Percentiles rank a stretch among this genome's conserved stretches.
Conservation (phyloP, 78 protist genomes). For the Dictyostelium brefeldianum region DNA sequence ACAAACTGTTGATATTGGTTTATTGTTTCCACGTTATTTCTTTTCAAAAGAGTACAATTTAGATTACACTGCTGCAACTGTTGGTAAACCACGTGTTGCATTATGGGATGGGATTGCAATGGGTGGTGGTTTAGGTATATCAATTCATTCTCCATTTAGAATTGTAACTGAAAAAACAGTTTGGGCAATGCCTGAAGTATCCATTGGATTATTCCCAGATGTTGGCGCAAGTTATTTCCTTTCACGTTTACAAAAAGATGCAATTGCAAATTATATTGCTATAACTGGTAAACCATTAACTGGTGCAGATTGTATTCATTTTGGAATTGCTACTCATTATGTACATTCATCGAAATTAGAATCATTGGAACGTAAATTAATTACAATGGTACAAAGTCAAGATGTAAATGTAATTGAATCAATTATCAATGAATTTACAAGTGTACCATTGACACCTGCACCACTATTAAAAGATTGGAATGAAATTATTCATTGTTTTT, state of each 20-base stretch:
- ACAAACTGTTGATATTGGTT: slow-evolving; percentile 52
- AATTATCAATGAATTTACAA: slow-evolving; percentile 52
- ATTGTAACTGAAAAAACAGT: slow-evolving; percentile 91
- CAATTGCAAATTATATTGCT: slow-evolving; percentile 88
- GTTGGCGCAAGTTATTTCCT: slow-evolving; percentile 89
- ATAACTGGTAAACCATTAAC: slow-evolving; percentile 88
- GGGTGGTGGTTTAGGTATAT: slow-evolving; percentile 94
- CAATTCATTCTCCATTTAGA: slow-evolving; percentile 86
- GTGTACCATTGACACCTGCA: slow-evolving; percentile 16
- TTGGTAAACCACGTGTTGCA: slow-evolving; percentile 60
- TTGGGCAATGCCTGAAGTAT: slow-evolving; percentile 95
- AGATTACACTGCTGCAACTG: slow-evolving; percentile 80
- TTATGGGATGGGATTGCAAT: slow-evolving; percentile 77
- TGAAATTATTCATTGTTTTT: slow-evolving; percentile 31
- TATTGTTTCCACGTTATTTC: slow-evolving; percentile 81
- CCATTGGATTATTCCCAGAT: slow-evolving; percentile 91
- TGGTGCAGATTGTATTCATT: slow-evolving; percentile 72
- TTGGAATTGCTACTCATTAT: slow-evolving; percentile 81
- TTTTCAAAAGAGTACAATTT: slow-evolving; percentile 91
- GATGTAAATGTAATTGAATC: slow-evolving; percentile 39
- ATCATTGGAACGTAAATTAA: slow-evolving; percentile 42
- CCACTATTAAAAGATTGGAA: slow-evolving; percentile 63
- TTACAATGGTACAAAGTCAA: slow-evolving; percentile 11
- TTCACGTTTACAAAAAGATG: slow-evolving; percentile 42
- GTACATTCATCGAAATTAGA: slow-evolving; percentile 36